Base-by-base conservation (phyloP, 495 filamentous ascomycete genomes). In the Poronia punctata region DNA sequence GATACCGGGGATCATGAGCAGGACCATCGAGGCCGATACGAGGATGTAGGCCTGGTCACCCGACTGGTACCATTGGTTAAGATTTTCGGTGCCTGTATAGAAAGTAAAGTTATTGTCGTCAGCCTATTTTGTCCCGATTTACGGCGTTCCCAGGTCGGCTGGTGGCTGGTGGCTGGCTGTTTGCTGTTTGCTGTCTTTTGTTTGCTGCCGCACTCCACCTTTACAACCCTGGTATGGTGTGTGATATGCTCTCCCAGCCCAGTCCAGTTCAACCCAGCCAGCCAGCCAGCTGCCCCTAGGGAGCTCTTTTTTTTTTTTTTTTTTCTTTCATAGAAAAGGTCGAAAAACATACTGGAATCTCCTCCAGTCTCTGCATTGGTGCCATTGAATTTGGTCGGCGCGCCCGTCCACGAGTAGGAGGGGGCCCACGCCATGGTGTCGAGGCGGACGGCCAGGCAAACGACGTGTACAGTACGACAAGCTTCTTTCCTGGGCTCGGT, bases 1-100 rank as follows among this genome's bases (percentile, higher is more conserved):
- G 66, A 96, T 84, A 38, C 89, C 89, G 10, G 89, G 89, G 47
- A 96, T 68, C 88, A 95, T 95, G 65, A 94, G 64, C 66, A 98
- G 63, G 36, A 98, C 92, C 92, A 98, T 95, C 53, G 84, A 89
- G 39, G 90, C 81, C 32, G 86, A 72, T 26, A 97, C 68, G 54
- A 98, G 76, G 63, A 98, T 96, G 68, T 88, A 98, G 60, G 86
- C 84, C 62, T 72, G 68, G 50, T 77, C 74, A 39, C 74, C 74
- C 3, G 72, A 61, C 39, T 67, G 59, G 54, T 68, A 75, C 87
- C 88, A 89, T 81, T 89, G 88, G 70, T 95, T 95, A 50, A 93
- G 54, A 64, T 88, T 88, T 54, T 86, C 82, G 54, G 56, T 64
- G 44, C 71, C 83, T 88, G 45, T 25, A 27, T 23, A 21, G 26